phyloP scores from a whole-genome alignment of 306 rosid species.

The Prunus davidiana region DNA sequence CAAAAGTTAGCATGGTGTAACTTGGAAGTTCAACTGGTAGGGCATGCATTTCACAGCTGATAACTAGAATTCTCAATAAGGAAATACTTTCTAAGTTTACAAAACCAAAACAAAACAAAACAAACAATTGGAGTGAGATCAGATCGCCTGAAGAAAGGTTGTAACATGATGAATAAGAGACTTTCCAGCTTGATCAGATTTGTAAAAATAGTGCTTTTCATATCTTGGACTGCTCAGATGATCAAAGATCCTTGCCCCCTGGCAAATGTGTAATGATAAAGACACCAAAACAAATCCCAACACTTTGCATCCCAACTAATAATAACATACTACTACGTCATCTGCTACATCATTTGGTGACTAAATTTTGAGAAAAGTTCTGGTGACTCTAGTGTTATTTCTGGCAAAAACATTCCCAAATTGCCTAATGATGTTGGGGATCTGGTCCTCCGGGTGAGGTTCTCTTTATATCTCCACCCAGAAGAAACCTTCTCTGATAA shows the following conservation, averaged over 20 bases:
- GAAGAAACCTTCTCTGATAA: background rate
- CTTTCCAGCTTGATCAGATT: background rate
- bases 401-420: background rate
- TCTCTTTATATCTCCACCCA: background rate
- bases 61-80: too few relatives aligned
- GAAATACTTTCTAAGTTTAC: background rate
- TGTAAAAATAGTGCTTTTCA: background rate
- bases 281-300: background rate
- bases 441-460: constrained; percentile 46
- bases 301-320: background rate
- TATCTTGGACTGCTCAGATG: background rate
- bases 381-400: background rate
- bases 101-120: background rate
- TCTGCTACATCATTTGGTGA: background rate
- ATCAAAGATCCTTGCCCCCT: background rate
- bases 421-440: constrained; percentile 46
- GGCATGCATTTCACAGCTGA: too few relatives aligned
- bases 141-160: background rate
- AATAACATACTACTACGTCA: background rate
- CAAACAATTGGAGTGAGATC: background rate
- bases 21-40: background rate
- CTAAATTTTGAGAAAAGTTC: background rate
- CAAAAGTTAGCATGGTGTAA: too few relatives aligned
- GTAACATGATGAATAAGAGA: background rate
- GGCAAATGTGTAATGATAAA: background rate